These are phyloP conservation scores for Dendrobium catenatum DNA, from an alignment of 106 monocot genomes.

Conservation along the genomic window DNA sequence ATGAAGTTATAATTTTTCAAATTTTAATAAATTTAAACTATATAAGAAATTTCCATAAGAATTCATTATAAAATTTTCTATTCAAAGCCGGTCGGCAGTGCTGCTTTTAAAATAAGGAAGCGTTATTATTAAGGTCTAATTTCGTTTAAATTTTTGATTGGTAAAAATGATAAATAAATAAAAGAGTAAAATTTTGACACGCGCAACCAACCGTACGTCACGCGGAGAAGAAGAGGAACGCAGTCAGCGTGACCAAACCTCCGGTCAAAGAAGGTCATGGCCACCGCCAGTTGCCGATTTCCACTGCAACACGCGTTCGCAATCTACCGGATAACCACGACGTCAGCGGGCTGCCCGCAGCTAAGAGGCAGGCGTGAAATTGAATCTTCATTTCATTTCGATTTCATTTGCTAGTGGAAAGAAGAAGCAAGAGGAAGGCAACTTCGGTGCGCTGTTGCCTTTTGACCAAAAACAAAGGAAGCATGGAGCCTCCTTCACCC, in stretches of 20 bases:
- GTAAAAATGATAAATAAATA: too few relatives aligned
- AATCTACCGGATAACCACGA: too few relatives aligned
- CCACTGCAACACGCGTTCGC: not conserved
- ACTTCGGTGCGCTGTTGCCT: slow-evolving; percentile 11
- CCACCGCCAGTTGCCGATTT: slow-evolving; percentile 1
- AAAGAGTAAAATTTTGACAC: not conserved
- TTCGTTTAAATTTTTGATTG: too few relatives aligned
- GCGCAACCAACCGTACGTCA: not conserved
- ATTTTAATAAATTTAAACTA: too few relatives aligned
- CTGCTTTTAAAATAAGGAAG: not conserved
- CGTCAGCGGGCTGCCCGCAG: not conserved
- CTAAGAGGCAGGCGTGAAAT: not conserved
- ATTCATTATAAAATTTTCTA: too few relatives aligned
- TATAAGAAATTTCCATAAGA: too few relatives aligned
- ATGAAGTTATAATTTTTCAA: too few relatives aligned
- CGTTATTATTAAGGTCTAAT: not conserved
- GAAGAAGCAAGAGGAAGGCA: not conserved
- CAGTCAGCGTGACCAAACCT: slow-evolving; percentile 3
- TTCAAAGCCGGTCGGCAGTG: not conserved
- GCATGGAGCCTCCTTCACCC: not conserved
- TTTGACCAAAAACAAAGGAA: slow-evolving; percentile 8
- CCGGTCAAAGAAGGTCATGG: slow-evolving; percentile 2
- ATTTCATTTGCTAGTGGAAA: not conserved
- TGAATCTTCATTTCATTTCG: slow-evolving; percentile 2
- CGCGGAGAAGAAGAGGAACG: not conserved